Evolutionary conservation across 1,284 basidiomycete genomes (phyloP), one percentile per base, ranked within the genome.

Genomic region (Boletellus sp.): DNA sequence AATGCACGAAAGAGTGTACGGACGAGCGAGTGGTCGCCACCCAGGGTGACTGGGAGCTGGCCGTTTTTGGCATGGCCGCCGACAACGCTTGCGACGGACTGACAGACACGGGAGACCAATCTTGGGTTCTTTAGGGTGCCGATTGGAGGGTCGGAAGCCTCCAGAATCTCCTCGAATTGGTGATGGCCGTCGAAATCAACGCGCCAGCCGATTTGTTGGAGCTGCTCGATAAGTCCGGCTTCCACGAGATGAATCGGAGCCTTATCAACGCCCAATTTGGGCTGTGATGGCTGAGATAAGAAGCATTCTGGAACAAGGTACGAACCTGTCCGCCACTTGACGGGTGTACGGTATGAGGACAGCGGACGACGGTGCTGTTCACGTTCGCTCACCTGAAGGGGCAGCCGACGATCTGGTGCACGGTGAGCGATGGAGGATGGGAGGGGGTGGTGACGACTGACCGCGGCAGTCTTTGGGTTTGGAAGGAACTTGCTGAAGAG

Each of bases 11-110:
- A 39, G 40, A 38, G 20, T 48, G 32, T 37, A 73, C 84, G 52
- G 53, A 90, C 91, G 63, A 98, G 70, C 43, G 91, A 94, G 69
- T 98, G 94, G 66, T 98, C 94, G 10, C 96, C 96, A 14, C 95
- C 96, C n/a, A 99, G 74, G 1, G 94, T 98, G 13, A 99, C 72
- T 3, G 94, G 88, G 32, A 99, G 72, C 61, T 84, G 79, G 8
- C 94, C 93, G 44, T 80, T 79, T 68, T 77, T 78, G 27, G 82
- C 84, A 66, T 94, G 88, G 11, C 66, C 77, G 16, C 82, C 82
- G 17, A 99, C 89, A 25, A 72, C 82, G 30, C 79, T 70, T n/a
- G 90, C 82, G 23, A 99, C 84, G 37, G 83, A 78, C 68, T 91
- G 68, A 56, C 82, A 87, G 41, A 97, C 94, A n/a, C 78, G 75